Base-by-base conservation (phyloP, 2,329 filamentous ascomycete genomes). In the Fusarium poae region DNA sequence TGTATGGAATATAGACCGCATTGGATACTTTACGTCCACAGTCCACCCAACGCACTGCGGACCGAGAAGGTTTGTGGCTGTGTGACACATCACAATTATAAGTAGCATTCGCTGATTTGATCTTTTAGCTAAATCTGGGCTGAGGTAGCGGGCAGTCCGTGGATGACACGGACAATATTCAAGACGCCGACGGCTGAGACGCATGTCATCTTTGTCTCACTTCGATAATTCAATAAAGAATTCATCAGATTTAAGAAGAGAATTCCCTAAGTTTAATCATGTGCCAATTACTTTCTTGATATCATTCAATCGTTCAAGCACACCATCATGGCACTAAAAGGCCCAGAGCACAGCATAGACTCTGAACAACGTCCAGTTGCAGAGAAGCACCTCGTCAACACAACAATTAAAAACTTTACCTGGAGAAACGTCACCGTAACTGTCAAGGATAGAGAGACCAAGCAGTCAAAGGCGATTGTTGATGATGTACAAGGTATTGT, bases 401-500 rank as follows among this genome's bases (percentile, higher is more conserved):
- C 85, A 18, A 85, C 85, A 1, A 87, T 94, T 40, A 81, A 84
- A 29, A 87, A 79, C 71, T 88, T 93, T 68, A 83, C 86, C 5
- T 95, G 92, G 91, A 81, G 83, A 46, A 82, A 85, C 55, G 81
- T 94, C 51, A 89, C 84, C 0, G 92, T 94, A 48, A 89, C 85
- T 0, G 91, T 95, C 68, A 92, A 92, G 72, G 91, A 94, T 77
- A 83, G 87, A 7, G 82, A 87, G 65, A 89, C 89, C 1, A 90
- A 91, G 71, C 75, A 87, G 65, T 83, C 86, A 2, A 88, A 89
- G 69, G 82, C 84, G 20, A 88, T 94, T 60, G 83, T 94, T 6
- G 83, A 86, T 32, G 81, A 86, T 69, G 85, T 90, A 48, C 84
- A 85, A 72, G 92, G 92, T 13, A 79, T 88, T 51, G 86, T 92